These are phyloP conservation scores for Lumnitzera racemosa DNA, from an alignment of 345 rosid genomes.

Conservation along the genomic window DNA sequence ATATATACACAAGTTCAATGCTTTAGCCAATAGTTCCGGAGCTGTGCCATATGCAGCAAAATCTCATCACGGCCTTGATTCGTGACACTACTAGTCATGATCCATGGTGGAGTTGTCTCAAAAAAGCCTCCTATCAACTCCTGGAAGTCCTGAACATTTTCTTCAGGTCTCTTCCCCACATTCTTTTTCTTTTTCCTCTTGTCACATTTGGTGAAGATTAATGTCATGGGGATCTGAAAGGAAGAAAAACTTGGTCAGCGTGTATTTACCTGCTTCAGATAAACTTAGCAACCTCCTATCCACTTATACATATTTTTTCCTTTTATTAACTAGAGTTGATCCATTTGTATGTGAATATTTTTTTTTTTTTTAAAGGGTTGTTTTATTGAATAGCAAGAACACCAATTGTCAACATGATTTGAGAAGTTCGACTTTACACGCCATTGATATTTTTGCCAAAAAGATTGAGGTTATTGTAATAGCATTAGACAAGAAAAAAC, in stretches of 20 bases:
- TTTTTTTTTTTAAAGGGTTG: too few relatives aligned
- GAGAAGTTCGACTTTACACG: too few relatives aligned
- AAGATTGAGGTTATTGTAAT: too few relatives aligned
- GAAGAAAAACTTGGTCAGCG: not conserved
- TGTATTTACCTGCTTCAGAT: not conserved
- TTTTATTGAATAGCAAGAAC: too few relatives aligned
- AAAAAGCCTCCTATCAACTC: slow-evolving; percentile 74
- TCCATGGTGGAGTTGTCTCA: slow-evolving; percentile 88
- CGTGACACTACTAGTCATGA: slow-evolving; percentile 94
- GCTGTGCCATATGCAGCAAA: slow-evolving; percentile 89
- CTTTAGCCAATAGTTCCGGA: slow-evolving; percentile 91
- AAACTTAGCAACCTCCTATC: not conserved
- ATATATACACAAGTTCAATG: slow-evolving; percentile 23
- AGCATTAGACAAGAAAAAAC: slow-evolving; percentile 17
- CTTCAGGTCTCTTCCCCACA: slow-evolving; percentile 85
- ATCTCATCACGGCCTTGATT: slow-evolving; percentile 98
- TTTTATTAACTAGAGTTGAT: too few relatives aligned
- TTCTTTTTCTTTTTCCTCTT: slow-evolving; percentile 91
- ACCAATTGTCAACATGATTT: too few relatives aligned
- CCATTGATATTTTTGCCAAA: too few relatives aligned
- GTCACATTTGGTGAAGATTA: slow-evolving; percentile 92
- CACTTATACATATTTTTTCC: too few relatives aligned
- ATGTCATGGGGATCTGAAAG: slow-evolving; percentile 82
- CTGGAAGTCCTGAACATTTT: slow-evolving; percentile 67
- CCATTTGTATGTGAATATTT: too few relatives aligned